phyloP scores from a whole-genome alignment of 768 basidiomycete genomes.

The Tulasnella sp. region DNA sequence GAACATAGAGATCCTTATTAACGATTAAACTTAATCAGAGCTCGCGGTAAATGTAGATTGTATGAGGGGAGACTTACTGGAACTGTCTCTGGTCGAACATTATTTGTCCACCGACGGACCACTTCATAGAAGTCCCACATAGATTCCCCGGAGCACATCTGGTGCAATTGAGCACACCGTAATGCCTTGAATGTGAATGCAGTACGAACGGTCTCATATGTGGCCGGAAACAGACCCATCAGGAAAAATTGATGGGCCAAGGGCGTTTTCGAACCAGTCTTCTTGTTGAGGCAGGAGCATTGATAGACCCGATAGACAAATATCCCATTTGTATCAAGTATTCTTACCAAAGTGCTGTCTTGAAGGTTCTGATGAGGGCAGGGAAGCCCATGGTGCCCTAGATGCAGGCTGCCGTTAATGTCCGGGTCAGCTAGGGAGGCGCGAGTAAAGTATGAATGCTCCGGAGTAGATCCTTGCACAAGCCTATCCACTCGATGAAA shows the following conservation, averaged over 20 bases:
- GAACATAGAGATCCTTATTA: neutral
- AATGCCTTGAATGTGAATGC: neutral
- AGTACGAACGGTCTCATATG: neutral
- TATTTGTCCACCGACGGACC: neutral
- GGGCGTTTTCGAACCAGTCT: neutral
- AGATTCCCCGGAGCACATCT: neutral
- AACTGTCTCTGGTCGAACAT: neutral
- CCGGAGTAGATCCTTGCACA: neutral
- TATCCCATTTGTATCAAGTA: neutral
- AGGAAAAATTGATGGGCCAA: neutral
- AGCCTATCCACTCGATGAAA: neutral
- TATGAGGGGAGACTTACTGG: neutral
- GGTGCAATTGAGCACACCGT: neutral
- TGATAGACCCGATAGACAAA: neutral
- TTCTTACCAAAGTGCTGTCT: neutral
- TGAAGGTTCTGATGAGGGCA: neutral
- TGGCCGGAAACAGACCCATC: neutral
- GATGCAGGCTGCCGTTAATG: neutral
- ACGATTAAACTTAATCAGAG: too few species aligned
- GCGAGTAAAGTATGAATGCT: neutral
- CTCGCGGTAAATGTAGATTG: too few species aligned
- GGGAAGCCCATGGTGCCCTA: neutral
- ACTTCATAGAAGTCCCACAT: constrained; percentile 2
- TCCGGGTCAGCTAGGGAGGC: neutral
- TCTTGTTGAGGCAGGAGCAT: neutral